phyloP scores from a whole-genome alignment of 306 rosid genomes.

The Ormosia emarginata region DNA sequence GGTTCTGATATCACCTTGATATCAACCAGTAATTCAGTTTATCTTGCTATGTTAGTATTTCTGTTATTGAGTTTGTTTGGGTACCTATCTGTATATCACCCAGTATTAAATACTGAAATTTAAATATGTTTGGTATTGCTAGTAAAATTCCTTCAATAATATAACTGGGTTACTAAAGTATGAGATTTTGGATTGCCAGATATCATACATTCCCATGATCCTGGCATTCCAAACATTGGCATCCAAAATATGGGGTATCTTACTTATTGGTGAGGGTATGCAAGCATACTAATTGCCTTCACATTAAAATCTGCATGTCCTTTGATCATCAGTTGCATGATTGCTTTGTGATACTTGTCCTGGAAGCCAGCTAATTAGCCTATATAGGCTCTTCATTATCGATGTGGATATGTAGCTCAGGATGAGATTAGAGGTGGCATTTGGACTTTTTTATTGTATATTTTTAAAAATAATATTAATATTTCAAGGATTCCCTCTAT shows the following conservation, averaged over 20 bases:
- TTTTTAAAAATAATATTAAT: neutral
- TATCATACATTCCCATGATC: neutral
- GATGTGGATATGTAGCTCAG: neutral
- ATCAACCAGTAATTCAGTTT: too few species aligned
- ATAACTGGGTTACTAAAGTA: neutral
- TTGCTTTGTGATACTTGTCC: constrained; percentile 2
- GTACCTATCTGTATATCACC: too few species aligned
- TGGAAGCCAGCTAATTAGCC: neutral
- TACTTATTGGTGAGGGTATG: neutral
- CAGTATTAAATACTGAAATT: neutral
- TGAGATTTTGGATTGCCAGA: neutral
- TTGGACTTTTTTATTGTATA: neutral
- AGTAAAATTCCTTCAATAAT: neutral
- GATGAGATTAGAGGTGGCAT: neutral
- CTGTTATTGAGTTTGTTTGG: too few species aligned
- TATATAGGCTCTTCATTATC: neutral
- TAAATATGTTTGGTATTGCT: neutral
- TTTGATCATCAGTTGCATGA: neutral
- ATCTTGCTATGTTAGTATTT: too few species aligned
- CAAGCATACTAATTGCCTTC: constrained; percentile 1
- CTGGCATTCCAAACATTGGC: neutral
- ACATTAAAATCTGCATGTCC: neutral
- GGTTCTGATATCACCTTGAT: too few species aligned
- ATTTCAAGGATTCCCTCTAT: neutral
- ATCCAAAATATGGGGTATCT: neutral